A percentile compares a stretch with the other conserved stretches of the same genome.
Conservation (phyloP, 2,329 filamentous ascomycete genomes). For the Alternaria incomplexa region DNA sequence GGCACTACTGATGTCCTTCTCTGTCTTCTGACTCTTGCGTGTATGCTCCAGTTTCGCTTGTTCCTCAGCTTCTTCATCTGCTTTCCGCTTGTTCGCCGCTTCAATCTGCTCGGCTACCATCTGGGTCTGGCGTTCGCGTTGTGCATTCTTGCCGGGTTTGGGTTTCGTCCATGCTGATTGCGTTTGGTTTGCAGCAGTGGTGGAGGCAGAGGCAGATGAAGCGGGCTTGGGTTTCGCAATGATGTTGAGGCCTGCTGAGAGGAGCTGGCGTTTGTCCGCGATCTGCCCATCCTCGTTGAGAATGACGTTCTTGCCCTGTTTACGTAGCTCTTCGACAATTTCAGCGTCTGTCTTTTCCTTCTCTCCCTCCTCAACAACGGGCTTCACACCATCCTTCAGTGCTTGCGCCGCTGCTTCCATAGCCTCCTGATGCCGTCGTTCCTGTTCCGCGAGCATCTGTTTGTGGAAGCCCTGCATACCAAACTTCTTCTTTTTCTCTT, state of each 20-base stretch:
- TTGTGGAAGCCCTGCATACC: slow-evolving; percentile 83
- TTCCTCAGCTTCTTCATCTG: slow-evolving; percentile 72
- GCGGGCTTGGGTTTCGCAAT: slow-evolving; percentile 65
- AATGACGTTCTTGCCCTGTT: slow-evolving; percentile 67
- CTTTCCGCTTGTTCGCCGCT: slow-evolving; percentile 71
- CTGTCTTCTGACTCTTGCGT: slow-evolving; percentile 79
- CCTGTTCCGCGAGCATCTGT: slow-evolving; percentile 72
- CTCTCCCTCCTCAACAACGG: slow-evolving; percentile 43
- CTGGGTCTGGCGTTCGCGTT: slow-evolving; percentile 75
- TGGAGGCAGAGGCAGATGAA: slow-evolving; percentile 27
- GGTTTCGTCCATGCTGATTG: background rate
- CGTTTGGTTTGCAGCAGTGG: slow-evolving; percentile 17
- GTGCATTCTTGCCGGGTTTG: slow-evolving; percentile 64
- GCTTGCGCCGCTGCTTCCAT: slow-evolving; percentile 67
- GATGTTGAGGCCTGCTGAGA: slow-evolving; percentile 77
- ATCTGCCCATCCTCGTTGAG: slow-evolving; percentile 85
- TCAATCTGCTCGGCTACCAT: slow-evolving; percentile 83
- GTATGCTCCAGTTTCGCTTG: slow-evolving; percentile 67
- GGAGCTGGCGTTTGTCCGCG: slow-evolving; percentile 81
- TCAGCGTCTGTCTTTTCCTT: slow-evolving; percentile 62
- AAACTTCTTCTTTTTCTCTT: slow-evolving; percentile 67
- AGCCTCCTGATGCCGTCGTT: slow-evolving; percentile 71
- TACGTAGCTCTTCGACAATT: slow-evolving; percentile 70
- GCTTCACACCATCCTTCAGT: slow-evolving; percentile 41
- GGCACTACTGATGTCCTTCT: slow-evolving; percentile 75